phyloP scores from a whole-genome alignment of 768 basidiomycete genomes.

The Mycena olivaceomarginata region DNA sequence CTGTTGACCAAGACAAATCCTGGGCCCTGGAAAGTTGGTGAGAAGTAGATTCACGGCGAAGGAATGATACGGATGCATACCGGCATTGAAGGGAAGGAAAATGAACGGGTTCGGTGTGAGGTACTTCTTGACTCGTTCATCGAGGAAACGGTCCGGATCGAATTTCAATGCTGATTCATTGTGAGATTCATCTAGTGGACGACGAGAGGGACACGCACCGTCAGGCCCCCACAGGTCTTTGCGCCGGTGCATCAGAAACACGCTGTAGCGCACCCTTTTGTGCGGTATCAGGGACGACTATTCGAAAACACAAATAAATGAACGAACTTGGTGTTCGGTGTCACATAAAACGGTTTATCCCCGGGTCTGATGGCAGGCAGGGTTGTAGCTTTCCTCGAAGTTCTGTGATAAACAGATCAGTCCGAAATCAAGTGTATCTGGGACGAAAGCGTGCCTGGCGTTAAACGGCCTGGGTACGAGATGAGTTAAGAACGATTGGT shows the following conservation, averaged over 20 bases:
- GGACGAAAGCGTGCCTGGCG: constrained; percentile 10
- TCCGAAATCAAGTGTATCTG: neutral
- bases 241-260: constrained; percentile 63
- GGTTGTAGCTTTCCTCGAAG: constrained; percentile 26
- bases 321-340: constrained; percentile 49
- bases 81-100: constrained; percentile 66
- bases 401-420: neutral
- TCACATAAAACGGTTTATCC: constrained; percentile 51
- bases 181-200: too few relatives aligned
- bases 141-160: constrained; percentile 68
- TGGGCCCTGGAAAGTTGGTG: neutral
- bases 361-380: constrained; percentile 35
- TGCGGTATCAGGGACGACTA: neutral
- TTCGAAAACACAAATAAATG: too few relatives aligned
- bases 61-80: constrained; percentile 42
- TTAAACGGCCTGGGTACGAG: constrained; percentile 12
- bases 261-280: constrained; percentile 52
- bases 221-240: constrained; percentile 67
- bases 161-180: constrained; percentile 57
- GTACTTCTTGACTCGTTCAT: constrained; percentile 61
- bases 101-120: constrained; percentile 66
- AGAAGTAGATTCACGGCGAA: neutral
- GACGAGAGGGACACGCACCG: constrained; percentile 48
- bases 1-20: constrained; percentile 50
- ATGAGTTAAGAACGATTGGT: neutral